Evolutionary conservation across 1,284 basidiomycete species (phyloP), one percentile per base, ranked within the genome.

Genomic region (Taiwanofungus camphoratus): DNA sequence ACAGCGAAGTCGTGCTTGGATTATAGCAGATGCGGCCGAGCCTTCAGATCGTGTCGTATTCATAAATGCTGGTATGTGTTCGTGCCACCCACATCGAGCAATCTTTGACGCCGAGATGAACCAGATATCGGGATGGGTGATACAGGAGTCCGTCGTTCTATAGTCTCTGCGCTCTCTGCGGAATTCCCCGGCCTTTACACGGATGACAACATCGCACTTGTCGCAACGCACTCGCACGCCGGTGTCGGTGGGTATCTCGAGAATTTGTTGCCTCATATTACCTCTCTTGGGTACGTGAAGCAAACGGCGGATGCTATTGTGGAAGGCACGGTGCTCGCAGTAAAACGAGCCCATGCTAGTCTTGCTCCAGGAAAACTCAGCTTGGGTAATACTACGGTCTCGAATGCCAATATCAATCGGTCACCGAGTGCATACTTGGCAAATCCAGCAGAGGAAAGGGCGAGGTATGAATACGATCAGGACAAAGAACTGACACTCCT

Each of bases 101-200:
- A n/a, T n/a, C n/a, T n/a, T n/a, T n/a, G n/a, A n/a, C n/a, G n/a
- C n/a, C n/a, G n/a, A n/a, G n/a, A n/a, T n/a, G n/a, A n/a, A n/a
- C n/a, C 55, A 77, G 84, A 88, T 59, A 85, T 87, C 36, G 80
- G 76, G 27, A 85, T 87, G 81, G 88, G 88, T 15, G 88, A 91
- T 59, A 80, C 78, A 0, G 88, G 85, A 20, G 67, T 89, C 30
- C 79, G 87, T 19, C 77, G 83, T 23, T 76, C 77, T 12, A 77
- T 92, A 48, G 74, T 91, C 21, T 60, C 71, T 5, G 64, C 72
- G 21, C 70, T 89, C 4, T 67, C 76, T 7, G 53, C 69, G 3
- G 59, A 69, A 35, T 85, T 73, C 54, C 79, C 81, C 1, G 79
- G 76, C 3, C 42, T 87, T 4, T 91, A 89, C 60, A 77, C 70